Percentiles rank a stretch among this genome's conserved stretches.
Conservation (phyloP, 192 early-diverging fungal species). For the Neocallimastix lanati region DNA sequence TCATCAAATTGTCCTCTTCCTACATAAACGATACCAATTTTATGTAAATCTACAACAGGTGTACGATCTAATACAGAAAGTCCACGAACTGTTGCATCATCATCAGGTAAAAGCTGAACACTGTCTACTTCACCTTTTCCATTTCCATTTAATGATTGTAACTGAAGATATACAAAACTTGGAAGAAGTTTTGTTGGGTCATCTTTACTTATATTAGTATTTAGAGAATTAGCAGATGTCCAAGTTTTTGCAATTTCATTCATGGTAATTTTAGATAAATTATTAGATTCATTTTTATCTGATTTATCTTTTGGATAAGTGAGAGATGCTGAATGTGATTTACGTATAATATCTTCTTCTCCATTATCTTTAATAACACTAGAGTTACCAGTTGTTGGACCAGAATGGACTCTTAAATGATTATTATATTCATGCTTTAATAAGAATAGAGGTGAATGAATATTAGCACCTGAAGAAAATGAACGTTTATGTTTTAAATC, state of each 20-base stretch:
- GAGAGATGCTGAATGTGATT: not conserved
- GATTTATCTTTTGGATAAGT: not conserved
- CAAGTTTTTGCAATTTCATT: not conserved
- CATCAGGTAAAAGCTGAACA: conserved; percentile 37
- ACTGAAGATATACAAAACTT: not conserved
- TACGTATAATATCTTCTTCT: not conserved
- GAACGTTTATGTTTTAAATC: not conserved
- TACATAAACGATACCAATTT: conserved; percentile 87
- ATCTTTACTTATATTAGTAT: not conserved
- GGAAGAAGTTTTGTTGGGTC: not conserved
- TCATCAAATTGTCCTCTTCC: conserved; percentile 70
- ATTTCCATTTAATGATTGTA: not conserved
- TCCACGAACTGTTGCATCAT: conserved; percentile 55
- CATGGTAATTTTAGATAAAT: not conserved
- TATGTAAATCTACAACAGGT: conserved; percentile 78
- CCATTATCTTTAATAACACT: not conserved
- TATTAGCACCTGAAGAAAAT: not conserved
- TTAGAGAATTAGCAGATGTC: not conserved
- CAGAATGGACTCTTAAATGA: not conserved
- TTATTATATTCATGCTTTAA: not conserved
- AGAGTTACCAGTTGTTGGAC: not conserved
- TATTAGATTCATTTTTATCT: not conserved
- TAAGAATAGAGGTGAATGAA: not conserved
- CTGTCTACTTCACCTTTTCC: not conserved
- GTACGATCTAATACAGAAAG: conserved; percentile 70